Base-by-base conservation (phyloP, 306 rosid genomes). In the Malus asiatica region DNA sequence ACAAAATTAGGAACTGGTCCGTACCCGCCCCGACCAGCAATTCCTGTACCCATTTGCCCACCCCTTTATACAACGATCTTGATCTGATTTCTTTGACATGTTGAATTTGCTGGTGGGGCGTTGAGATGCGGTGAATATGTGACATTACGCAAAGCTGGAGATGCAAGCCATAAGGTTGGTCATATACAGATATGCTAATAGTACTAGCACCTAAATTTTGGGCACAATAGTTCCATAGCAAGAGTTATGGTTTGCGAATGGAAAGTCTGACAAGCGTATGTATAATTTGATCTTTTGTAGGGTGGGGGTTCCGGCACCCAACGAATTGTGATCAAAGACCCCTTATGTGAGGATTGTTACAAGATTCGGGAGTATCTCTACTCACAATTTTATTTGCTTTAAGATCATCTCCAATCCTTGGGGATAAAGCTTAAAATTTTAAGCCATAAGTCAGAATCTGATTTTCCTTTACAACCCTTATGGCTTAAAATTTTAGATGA, bases 101-200 rank as follows among this genome's bases (percentile, higher is more conserved):
- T 86, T 73, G 99, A 96, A 78, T 89, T 92, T 81, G 86, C 93
- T 16, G 86, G 87, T 10, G 97, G 97, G 62, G 99, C 96, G 70
- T 67, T 96, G 83, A 89, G 98, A n/a, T 92, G 98, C 18, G 98
- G 98, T 58, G 98, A 96, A 80, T 87, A 87, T 38, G 97, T 96
- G 79, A 96, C 99, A 32, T 42, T 92, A 46, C 92, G 97, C 70
- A 92, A 96, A 86, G 90, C 92, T 76, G 96, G 98, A 70, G 99
- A 92, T 79, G 88, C 97, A 70, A 86, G 80, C 81, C 98, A 90
- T 70, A 96, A 96, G 96, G 99, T 83, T 69, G 84, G 85, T 74
- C n/a, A 71, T 68, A 10, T 22, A 14, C 44, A 51, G 57, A 78
- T 79, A 70, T 80, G 38, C 40, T 44, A 65, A 46, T 22, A 8